phyloP scores from a whole-genome alignment of 2,329 filamentous ascomycete species.

The Pseudocercospora vitis region DNA sequence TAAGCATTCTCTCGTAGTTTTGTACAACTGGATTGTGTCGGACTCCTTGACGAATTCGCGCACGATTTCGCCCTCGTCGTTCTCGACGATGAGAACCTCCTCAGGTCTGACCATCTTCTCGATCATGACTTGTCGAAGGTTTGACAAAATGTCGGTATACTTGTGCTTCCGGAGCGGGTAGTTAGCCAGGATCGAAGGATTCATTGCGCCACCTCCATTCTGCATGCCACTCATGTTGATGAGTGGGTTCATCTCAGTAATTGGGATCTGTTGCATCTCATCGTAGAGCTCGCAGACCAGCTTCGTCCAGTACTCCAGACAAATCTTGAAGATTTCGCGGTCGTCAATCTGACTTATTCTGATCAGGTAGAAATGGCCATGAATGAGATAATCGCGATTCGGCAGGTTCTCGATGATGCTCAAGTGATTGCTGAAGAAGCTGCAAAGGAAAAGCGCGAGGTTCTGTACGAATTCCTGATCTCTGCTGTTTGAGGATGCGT shows the following conservation, averaged over 20 bases:
- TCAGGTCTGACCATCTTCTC: slow-evolving; percentile 99
- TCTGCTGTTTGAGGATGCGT: slow-evolving; percentile 83
- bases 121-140: slow-evolving; percentile 96
- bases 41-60: slow-evolving; percentile 99
- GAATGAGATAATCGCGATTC: slow-evolving; percentile 89
- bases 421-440: slow-evolving; percentile 93
- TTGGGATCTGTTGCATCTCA: slow-evolving; percentile 95
- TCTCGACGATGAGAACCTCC: slow-evolving; percentile 98
- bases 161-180: slow-evolving; percentile 97
- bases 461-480: slow-evolving; percentile 99
- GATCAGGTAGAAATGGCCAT: slow-evolving; percentile 97
- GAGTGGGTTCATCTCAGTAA: slow-evolving; percentile 88
- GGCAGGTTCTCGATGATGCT: slow-evolving; percentile 93
- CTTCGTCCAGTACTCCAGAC: slow-evolving; percentile 98
- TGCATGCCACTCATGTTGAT: slow-evolving; percentile 74
- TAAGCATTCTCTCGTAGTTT: slow-evolving; percentile 94
- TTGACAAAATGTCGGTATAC: slow-evolving; percentile 90
- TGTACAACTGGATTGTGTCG: slow-evolving; percentile 98
- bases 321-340: slow-evolving; percentile 99
- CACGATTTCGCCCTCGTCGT: slow-evolving; percentile 98
- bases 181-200: slow-evolving; percentile 79
- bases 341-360: slow-evolving; percentile 98
- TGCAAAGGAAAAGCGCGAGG: slow-evolving; percentile 89
- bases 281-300: slow-evolving; percentile 97
- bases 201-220: slow-evolving; percentile 77